These are phyloP conservation scores for Daldinia bambusicola DNA, from an alignment of 495 filamentous ascomycete species.

Conservation along the genomic window DNA sequence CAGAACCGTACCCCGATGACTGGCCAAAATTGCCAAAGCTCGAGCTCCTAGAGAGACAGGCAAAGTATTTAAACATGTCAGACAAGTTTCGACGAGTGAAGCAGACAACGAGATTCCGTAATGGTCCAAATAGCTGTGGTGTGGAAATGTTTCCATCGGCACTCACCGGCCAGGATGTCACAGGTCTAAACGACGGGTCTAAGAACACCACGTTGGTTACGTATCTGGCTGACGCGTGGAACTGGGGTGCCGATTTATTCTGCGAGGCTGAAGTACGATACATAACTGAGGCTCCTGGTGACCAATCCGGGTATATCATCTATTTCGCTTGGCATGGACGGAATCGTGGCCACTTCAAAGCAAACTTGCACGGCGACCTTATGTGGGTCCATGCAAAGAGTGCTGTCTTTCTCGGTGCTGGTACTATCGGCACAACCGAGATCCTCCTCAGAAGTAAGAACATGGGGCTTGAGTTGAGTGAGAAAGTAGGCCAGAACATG, in stretches of 20 bases:
- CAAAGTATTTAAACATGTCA: conserved; percentile 58
- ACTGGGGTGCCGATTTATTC: conserved; percentile 79
- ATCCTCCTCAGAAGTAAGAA: conserved; percentile 72
- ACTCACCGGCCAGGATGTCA: conserved; percentile 69
- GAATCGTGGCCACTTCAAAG: conserved; percentile 66
- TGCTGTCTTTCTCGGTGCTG: conserved; percentile 70
- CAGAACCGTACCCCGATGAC: conserved; percentile 65
- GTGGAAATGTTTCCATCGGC: conserved; percentile 69
- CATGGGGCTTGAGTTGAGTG: conserved; percentile 67
- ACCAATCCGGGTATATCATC: conserved; percentile 65
- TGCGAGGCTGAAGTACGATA: conserved; percentile 76
- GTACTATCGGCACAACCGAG: conserved; percentile 70
- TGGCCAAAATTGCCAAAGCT: conserved; percentile 66
- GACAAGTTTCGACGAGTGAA: conserved; percentile 65
- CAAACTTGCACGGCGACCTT: conserved; percentile 67
- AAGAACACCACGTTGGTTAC: conserved; percentile 73
- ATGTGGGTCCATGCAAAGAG: conserved; percentile 75
- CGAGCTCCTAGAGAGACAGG: conserved; percentile 66
- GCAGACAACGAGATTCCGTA: conserved; percentile 70
- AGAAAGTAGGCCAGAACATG: conserved; percentile 68
- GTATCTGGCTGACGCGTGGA: conserved; percentile 77
- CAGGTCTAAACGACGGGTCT: conserved; percentile 73
- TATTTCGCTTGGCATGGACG: conserved; percentile 74
- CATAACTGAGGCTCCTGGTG: conserved; percentile 62
- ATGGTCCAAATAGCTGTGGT: conserved; percentile 68